Percentiles rank a stretch among this genome's conserved stretches.
These are phyloP conservation scores for Rhodotorula mucilaginosa DNA, from an alignment of 1,284 basidiomycete species.

Conservation along the genomic window DNA sequence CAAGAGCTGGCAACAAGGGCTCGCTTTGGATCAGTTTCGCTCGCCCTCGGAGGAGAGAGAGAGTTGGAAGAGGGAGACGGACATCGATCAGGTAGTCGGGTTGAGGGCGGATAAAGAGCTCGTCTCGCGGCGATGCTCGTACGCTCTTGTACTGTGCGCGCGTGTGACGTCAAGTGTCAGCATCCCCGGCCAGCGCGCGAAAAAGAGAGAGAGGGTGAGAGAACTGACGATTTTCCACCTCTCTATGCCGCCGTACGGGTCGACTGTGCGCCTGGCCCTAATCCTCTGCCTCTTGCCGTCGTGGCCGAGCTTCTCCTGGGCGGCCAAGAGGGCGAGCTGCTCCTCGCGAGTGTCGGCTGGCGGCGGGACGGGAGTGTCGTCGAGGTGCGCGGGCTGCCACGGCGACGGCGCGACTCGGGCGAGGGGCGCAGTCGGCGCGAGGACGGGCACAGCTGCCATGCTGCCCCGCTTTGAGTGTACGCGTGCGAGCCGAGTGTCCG, in stretches of 20 bases:
- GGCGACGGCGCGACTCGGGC: not conserved
- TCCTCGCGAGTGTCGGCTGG: slow-evolving; percentile 42
- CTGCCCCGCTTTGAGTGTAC: not conserved
- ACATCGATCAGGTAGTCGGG: slow-evolving; percentile 51
- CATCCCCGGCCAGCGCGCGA: too few relatives aligned
- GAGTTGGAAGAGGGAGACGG: slow-evolving; percentile 1
- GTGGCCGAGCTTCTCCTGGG: slow-evolving; percentile 41
- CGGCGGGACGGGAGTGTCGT: slow-evolving; percentile 41
- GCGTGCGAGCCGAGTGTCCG: too few relatives aligned
- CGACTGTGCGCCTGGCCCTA: slow-evolving; percentile 76
- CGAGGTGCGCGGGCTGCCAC: slow-evolving; percentile 38
- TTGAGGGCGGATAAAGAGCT: slow-evolving; percentile 71
- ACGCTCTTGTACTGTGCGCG: slow-evolving; percentile 30
- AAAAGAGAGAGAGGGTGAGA: not conserved
- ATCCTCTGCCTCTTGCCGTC: slow-evolving; percentile 37
- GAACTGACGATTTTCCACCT: slow-evolving; percentile 74
- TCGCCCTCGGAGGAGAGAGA: not conserved
- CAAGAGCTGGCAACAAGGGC: slow-evolving; percentile 61
- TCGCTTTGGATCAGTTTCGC: not conserved
- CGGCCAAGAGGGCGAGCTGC: slow-evolving; percentile 41
- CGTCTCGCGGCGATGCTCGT: slow-evolving; percentile 51
- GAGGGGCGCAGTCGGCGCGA: not conserved
- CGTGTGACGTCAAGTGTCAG: not conserved
- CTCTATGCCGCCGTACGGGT: slow-evolving; percentile 83
- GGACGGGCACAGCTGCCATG: not conserved